Conservation (phyloP, 2,329 filamentous ascomycete species). For the Chaetothyriales sp. region DNA sequence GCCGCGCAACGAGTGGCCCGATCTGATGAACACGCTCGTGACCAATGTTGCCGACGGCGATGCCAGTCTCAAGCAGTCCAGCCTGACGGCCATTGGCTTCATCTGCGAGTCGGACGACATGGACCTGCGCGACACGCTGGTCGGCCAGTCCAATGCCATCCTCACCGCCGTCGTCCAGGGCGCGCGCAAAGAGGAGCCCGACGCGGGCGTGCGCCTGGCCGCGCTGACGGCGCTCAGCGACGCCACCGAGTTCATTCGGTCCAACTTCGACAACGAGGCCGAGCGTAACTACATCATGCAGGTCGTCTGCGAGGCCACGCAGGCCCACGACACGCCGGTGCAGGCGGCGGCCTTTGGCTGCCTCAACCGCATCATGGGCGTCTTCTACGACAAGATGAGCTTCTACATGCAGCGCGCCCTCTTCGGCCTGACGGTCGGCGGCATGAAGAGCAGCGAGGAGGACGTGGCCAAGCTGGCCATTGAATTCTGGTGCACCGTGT, state of each 20-base stretch:
- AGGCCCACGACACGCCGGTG: constrained; percentile 78
- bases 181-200: constrained; percentile 89
- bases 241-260: constrained; percentile 91
- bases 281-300: constrained; percentile 99
- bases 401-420: constrained; percentile 99
- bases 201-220: constrained; percentile 76
- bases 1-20: constrained; percentile 81
- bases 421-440: constrained; percentile 91
- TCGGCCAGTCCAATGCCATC: constrained; percentile 90
- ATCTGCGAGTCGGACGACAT: constrained; percentile 91
- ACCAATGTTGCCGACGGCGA: constrained; percentile 80
- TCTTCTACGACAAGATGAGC: constrained; percentile 99
- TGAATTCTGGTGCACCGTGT: constrained; percentile 99
- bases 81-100: constrained; percentile 91
- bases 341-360: constrained; percentile 95
- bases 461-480: constrained; percentile 96
- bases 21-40: constrained; percentile 78
- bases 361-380: constrained; percentile 93
- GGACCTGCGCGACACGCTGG: constrained; percentile 67
- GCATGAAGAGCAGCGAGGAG: constrained; percentile 96
- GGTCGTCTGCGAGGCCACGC: constrained; percentile 96
- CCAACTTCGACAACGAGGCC: constrained; percentile 98
- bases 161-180: constrained; percentile 95
- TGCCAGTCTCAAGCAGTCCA: constrained; percentile 75
- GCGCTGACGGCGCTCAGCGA: constrained; percentile 91